phyloP scores from a whole-genome alignment of 345 rosid genomes.

The Microthlaspi erraticum region DNA sequence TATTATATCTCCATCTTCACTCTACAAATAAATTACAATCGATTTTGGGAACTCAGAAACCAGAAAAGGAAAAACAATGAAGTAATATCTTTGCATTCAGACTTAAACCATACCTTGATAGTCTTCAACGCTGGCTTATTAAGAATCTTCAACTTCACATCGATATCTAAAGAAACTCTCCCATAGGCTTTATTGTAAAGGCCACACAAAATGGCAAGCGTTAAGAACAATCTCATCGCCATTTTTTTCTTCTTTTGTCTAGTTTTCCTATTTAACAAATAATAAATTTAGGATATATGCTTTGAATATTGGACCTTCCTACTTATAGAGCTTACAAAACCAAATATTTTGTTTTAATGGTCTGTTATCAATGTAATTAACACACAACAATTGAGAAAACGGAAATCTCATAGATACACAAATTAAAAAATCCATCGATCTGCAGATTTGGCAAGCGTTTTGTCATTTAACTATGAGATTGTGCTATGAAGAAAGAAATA shows the following conservation, averaged over 20 bases:
- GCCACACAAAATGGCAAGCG: not conserved
- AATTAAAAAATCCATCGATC: no score
- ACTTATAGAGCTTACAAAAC: slow-evolving; percentile 7
- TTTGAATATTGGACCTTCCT: not conserved
- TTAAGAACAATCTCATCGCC: slow-evolving; percentile 16
- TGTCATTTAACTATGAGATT: no score
- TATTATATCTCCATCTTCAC: slow-evolving; percentile 61
- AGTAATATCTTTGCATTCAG: not conserved
- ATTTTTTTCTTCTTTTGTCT: not conserved
- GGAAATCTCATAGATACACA: no score
- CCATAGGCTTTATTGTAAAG: slow-evolving; percentile 28
- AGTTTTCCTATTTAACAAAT: not conserved
- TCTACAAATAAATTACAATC: slow-evolving; percentile 37
- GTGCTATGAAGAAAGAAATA: not conserved
- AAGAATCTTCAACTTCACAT: slow-evolving; percentile 48
- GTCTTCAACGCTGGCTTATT: slow-evolving; percentile 59
- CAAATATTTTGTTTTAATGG: not conserved
- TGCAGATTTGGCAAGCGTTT: no score
- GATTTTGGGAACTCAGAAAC: not conserved
- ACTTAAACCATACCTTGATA: slow-evolving; percentile 35
- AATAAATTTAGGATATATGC: not conserved
- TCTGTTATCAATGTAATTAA: not conserved
- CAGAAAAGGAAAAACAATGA: not conserved
- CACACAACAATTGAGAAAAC: no score
- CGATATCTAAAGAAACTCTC: slow-evolving; percentile 32